Base-by-base conservation (phyloP, 305 asterid genomes). In the Solanum aculeatissimum region DNA sequence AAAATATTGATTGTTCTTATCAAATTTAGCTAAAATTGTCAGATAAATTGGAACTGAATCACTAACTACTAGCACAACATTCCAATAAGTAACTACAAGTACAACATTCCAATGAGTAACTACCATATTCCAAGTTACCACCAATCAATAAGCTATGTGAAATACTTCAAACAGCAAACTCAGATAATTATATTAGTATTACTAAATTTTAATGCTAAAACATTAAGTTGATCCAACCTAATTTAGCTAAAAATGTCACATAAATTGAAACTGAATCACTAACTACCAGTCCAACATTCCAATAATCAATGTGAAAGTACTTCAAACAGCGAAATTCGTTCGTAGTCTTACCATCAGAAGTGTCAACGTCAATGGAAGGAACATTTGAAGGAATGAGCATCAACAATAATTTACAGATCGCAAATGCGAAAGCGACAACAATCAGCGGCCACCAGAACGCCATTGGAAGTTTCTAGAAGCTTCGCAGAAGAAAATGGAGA, bases 381-480 rank as follows among this genome's bases (percentile, higher is more conserved):
- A 95, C 98, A 84, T 96, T 96, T 2, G 96, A 87, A 69, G 98
- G 98, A 86, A 96, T 89, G 92, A 96, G 95, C 96, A 94, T 89
- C 79, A 96, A 87, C 32, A 96, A 94, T 83, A 96, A 86, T 80
- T 88, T 95, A 89, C 98, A 96, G 94, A 96, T 92, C 92, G 89
- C 94, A 81, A 90, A 84, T 2, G 99, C 98, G 86, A 94, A 87
- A 3, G 90, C 97, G 81, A 92, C 25, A 58, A 95, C 98, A 66
- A 92, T 54, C 86, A 95, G 83, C 89, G 94, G 89, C 98, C 98
- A 95, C 99, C 97, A 95, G 89, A 95, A 95, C 92, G 98, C 95
- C 99, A 96, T 96, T 49, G 29, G 69, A 62, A 45, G 42, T 29
- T 55, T 57, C 86, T 78, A 57, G 80, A 84, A 75, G 83, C 54